Percentiles rank a stretch among this genome's conserved stretches.
phyloP scores from a whole-genome alignment of 2,329 filamentous ascomycete species.

The Elsinoe necatrix region DNA sequence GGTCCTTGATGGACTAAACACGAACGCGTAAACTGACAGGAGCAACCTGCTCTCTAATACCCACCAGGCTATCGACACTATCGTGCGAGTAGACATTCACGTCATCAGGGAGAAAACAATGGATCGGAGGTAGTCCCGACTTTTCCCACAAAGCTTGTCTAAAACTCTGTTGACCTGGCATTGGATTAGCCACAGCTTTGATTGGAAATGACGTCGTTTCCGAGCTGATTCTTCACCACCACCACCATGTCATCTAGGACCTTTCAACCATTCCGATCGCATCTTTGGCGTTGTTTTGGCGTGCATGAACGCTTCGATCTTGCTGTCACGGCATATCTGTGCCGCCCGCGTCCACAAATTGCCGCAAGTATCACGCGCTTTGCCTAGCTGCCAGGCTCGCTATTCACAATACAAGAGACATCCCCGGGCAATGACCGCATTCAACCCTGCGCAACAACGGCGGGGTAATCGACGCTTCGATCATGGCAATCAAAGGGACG shows the following conservation, averaged over 20 bases:
- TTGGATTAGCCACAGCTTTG: not conserved
- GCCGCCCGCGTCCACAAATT: not conserved
- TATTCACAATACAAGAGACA: not conserved
- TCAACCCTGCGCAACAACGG: not conserved
- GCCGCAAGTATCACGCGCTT: not conserved
- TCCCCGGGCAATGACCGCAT: not conserved
- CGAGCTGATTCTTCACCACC: not conserved
- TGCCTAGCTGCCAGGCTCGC: not conserved
- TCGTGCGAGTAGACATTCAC: not conserved
- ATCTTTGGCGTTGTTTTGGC: not conserved
- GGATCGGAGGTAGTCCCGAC: conserved; percentile 3
- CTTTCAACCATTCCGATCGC: not conserved
- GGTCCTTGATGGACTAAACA: too few species aligned
- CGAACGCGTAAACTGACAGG: not conserved
- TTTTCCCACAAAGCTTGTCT: conserved; percentile 8
- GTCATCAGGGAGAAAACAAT: not conserved
- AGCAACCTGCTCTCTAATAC: not conserved
- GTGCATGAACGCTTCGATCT: conserved; percentile 6
- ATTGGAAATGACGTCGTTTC: conserved; percentile 9
- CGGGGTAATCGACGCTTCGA: conserved; percentile 2
- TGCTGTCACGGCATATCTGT: conserved; percentile 5
- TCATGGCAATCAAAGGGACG: not conserved
- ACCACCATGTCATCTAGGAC: not conserved
- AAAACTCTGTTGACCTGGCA: not conserved
- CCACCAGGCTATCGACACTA: not conserved